Conservation (phyloP, 176 grass and related monocot genomes). For the Rhynchospora pubera region DNA sequence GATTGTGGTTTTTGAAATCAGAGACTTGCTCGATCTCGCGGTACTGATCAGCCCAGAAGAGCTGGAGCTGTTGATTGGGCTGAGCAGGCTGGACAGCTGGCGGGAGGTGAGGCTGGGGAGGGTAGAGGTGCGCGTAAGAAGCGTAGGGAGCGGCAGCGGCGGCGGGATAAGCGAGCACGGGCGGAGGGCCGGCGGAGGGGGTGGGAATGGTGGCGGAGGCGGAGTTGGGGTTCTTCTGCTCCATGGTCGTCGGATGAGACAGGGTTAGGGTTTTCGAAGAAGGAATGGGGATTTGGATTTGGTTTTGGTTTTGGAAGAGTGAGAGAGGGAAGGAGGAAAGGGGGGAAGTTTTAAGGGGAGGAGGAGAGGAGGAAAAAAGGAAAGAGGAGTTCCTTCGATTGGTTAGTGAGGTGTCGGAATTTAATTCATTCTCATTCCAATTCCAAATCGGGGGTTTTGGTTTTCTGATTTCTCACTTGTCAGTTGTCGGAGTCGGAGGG, state of each 20-base stretch:
- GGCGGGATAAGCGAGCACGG: slow-evolving; percentile 30
- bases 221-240: slow-evolving; percentile 57
- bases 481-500: no score
- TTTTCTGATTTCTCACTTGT: neutral
- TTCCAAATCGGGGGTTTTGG: no score
- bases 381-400: no score
- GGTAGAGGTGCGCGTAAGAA: slow-evolving; percentile 48
- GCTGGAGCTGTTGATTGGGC: slow-evolving; percentile 70
- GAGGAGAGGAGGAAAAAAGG: neutral
- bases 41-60: slow-evolving; percentile 93
- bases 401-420: slow-evolving; percentile 7
- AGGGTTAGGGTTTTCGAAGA: slow-evolving; percentile 44
- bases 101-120: slow-evolving; percentile 30
- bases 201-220: slow-evolving; percentile 36
- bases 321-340: neutral
- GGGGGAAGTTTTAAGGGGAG: neutral
- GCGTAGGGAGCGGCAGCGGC: slow-evolving; percentile 28
- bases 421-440: neutral
- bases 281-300: slow-evolving; percentile 15
- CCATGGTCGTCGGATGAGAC: slow-evolving; percentile 37
- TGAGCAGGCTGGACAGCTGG: slow-evolving; percentile 35
- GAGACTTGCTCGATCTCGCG: slow-evolving; percentile 73
- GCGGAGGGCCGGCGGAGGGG: slow-evolving; percentile 46
- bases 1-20: slow-evolving; percentile 86
- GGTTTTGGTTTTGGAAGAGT: neutral